Base-by-base conservation (phyloP, 164 flowering plant species). In the Liquidambar formosana region DNA sequence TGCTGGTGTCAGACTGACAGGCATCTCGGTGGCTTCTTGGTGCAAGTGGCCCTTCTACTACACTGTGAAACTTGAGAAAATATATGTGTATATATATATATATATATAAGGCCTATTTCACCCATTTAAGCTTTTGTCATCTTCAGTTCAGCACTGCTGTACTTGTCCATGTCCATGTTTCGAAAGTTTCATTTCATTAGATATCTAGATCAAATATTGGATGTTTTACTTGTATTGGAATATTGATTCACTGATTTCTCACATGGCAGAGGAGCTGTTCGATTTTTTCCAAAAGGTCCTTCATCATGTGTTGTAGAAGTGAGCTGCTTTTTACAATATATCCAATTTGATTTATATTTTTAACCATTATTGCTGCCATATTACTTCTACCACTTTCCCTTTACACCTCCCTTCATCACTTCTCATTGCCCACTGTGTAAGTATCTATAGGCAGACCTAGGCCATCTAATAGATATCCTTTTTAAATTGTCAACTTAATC, bases 251-350 rank as follows among this genome's bases (percentile, higher is more conserved):
- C 48, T 80, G 61, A 41, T 48, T 70, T 73, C 52, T 77, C 26
- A 52, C 38, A 27, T 85, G 71, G 81, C 94, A 95, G 99, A 80
- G 99, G 99, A 68, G 90, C 88, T 66, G 97, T 90, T 54, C 85
- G 99, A 33, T 95, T 95, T 78, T 95, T 77, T 78, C 96, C 97
- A 8, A 89, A 78, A 80, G 96, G 99, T 67, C 90, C 93, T 70
- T 80, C 92, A 58, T 80, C 97, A 9, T 95, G 97, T 75, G 16
- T 59, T 8, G 79, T 93, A 54, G 97, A 91, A 75, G 98, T 90
- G 73, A 86, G 25, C 48, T 45, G 15, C 61, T 22, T 19, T 45
- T 22, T 53, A 14, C 48, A 45, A 26, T 46, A n/a, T n/a, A 22
- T 58, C 48, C 3, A n/a, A 6, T 54, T 25, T 49, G 22, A 26